phyloP scores from a whole-genome alignment of 139 green algal genomes.

The Coelastrella sp. region DNA sequence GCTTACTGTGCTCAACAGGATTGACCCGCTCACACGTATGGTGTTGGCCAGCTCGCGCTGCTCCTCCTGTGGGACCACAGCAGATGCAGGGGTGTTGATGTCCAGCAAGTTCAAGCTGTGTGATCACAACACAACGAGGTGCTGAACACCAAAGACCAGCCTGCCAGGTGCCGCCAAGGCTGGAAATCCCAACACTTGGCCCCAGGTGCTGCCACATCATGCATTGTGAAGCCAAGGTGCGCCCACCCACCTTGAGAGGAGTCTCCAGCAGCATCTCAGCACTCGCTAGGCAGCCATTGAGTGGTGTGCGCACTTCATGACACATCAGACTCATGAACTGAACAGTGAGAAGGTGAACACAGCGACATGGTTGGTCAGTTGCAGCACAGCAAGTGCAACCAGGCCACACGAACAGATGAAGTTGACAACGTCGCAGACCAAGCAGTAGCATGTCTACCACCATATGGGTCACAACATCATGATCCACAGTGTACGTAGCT shows the following conservation, averaged over 20 bases:
- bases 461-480: no score
- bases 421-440: no score
- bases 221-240: no score
- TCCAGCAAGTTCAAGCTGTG: not conserved
- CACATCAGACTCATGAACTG: conserved; percentile 68
- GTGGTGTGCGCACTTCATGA: conserved; percentile 81
- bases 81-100: not conserved
- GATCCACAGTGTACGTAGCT: no score
- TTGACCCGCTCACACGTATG: conserved; percentile 83
- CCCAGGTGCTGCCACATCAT: not conserved
- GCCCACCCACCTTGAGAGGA: conserved; percentile 54
- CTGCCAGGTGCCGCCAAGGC: no score
- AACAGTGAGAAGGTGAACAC: not conserved
- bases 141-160: no score
- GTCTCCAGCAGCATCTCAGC: conserved; percentile 93
- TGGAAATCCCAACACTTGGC: no score
- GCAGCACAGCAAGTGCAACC: not conserved
- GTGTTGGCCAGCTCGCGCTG: conserved; percentile 88
- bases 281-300: conserved; percentile 89
- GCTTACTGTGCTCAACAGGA: conserved; percentile 87
- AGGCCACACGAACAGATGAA: no score
- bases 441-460: no score
- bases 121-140: no score
- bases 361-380: not conserved
- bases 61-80: conserved; percentile 62